These are phyloP conservation scores for Paramecium octaurelia DNA, from an alignment of 73 alveolate genomes.

Conservation along the genomic window DNA sequence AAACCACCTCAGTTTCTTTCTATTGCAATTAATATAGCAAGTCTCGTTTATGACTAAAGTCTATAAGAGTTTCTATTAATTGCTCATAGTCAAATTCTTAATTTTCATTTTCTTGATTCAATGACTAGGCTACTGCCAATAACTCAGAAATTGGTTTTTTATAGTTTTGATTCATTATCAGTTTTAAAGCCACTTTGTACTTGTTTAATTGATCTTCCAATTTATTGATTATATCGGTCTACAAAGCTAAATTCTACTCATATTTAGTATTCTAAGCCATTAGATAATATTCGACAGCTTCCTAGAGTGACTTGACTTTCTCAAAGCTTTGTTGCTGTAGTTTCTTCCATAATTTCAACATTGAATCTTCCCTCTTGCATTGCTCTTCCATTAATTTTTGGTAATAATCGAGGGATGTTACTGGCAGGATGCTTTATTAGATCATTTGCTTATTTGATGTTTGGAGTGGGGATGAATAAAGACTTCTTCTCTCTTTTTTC, in stretches of 20 bases:
- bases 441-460: neutral
- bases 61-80: neutral
- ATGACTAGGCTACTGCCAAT: neutral
- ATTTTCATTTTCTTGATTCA: neutral
- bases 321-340: neutral
- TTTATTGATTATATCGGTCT: neutral
- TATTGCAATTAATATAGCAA: neutral
- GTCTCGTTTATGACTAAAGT: neutral
- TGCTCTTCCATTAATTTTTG: neutral
- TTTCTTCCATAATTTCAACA: neutral
- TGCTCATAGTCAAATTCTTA: neutral
- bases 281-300: neutral
- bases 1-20: neutral
- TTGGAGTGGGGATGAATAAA: neutral
- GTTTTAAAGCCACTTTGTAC: neutral
- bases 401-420: neutral
- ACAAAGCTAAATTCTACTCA: neutral
- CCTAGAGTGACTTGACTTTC: neutral
- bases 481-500: slow-evolving; percentile 4
- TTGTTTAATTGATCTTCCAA: neutral
- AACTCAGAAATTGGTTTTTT: neutral
- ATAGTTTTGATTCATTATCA: neutral
- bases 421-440: neutral
- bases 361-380: neutral
- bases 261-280: neutral